These are phyloP conservation scores for Pseudognaphalium luteoalbum DNA, from an alignment of 129 eudicot species.

Conservation along the genomic window DNA sequence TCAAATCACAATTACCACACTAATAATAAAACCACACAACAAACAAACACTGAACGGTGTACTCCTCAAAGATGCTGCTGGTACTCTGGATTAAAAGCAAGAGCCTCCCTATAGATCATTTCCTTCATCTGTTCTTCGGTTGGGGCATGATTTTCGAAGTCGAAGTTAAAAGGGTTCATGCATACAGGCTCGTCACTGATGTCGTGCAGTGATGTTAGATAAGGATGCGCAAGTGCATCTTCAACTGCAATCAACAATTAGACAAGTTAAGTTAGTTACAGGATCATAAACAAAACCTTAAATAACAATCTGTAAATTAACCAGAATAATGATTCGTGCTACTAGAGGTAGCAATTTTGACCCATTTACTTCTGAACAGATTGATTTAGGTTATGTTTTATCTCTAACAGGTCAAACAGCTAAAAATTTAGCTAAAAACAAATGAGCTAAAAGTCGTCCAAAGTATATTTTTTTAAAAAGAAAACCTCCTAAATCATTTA, in stretches of 20 bases:
- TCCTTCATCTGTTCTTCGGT: conserved; percentile 86
- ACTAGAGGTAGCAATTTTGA: background rate
- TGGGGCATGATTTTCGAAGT: conserved; percentile 80
- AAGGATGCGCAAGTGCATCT: conserved; percentile 83
- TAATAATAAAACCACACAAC: conserved; percentile 37
- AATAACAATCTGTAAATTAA: background rate
- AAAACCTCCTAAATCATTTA: background rate
- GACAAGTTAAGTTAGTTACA: background rate
- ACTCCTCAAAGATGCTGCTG: conserved; percentile 46
- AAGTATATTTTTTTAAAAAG: background rate
- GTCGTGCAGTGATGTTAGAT: conserved; percentile 74
- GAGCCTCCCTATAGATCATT: conserved; percentile 75
- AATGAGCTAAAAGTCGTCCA: background rate
- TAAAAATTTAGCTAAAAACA: background rate
- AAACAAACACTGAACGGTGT: conserved; percentile 19
- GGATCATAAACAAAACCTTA: background rate
- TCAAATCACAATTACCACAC: conserved; percentile 18
- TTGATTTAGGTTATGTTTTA: background rate
- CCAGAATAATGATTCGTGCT: background rate
- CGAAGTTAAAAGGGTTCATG: conserved; percentile 71
- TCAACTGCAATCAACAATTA: conserved; percentile 59
- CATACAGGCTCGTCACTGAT: conserved; percentile 79
- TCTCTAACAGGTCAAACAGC: background rate
- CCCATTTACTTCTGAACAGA: background rate
- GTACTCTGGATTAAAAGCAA: conserved; percentile 79